phyloP scores from a whole-genome alignment of 306 rosid genomes.

The Quercus wislizeni region DNA sequence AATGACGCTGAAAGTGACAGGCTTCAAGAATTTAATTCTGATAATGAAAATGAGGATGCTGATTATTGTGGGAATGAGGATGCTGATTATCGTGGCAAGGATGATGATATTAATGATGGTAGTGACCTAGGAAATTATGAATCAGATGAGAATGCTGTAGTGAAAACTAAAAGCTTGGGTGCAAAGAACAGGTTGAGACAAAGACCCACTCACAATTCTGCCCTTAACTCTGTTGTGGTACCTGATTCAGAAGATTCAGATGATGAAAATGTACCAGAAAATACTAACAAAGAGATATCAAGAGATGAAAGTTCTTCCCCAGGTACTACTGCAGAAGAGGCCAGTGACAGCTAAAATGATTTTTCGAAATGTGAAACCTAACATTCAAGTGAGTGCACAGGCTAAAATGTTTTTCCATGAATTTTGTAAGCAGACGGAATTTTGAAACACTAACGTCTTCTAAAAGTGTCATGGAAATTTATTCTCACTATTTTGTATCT shows the following conservation, averaged over 20 bases:
- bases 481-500: too few relatives aligned
- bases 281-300: not conserved
- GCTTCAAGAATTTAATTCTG: slow-evolving; percentile 21
- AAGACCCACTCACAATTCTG: slow-evolving; percentile 75
- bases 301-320: not conserved
- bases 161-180: slow-evolving; percentile 46
- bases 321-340: not conserved
- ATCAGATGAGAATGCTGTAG: slow-evolving; percentile 19
- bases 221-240: slow-evolving; percentile 41
- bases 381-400: too few relatives aligned
- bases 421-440: not conserved
- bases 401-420: too few relatives aligned
- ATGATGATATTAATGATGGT: slow-evolving; percentile 21
- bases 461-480: not conserved
- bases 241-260: slow-evolving; percentile 79
- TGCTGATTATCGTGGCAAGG: slow-evolving; percentile 22
- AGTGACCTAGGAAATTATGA: slow-evolving; percentile 31
- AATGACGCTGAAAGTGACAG: slow-evolving; percentile 31
- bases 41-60: slow-evolving; percentile 33
- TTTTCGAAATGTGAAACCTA: too few relatives aligned
- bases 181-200: slow-evolving; percentile 72
- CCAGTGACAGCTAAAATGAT: slow-evolving; percentile 2
- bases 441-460: not conserved
- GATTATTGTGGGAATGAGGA: slow-evolving; percentile 19
- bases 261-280: slow-evolving; percentile 19